Conservation (phyloP, 257 asterid genomes). For the Solanum habrochaites region DNA sequence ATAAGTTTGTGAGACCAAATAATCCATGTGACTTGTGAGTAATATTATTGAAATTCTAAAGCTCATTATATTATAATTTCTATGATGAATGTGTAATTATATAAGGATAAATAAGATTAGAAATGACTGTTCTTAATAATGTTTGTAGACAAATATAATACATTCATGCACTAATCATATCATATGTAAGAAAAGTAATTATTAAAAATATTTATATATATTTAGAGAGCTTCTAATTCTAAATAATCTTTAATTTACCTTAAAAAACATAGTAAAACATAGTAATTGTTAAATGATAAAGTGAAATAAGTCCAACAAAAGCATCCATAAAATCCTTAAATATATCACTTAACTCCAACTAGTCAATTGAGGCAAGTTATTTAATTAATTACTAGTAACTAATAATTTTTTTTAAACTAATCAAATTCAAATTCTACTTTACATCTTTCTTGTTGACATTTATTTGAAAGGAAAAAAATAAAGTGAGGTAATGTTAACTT, state of each 20-base stretch:
- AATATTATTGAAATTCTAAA: not conserved
- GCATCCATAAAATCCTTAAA: not conserved
- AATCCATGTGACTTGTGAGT: not conserved
- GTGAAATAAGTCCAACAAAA: not conserved
- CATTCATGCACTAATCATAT: too few species aligned
- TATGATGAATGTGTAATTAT: too few species aligned
- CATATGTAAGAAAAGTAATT: too few species aligned
- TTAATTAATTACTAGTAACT: not conserved
- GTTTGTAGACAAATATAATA: too few species aligned
- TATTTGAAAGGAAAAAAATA: not conserved
- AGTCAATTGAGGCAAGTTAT: not conserved
- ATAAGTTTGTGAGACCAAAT: not conserved
- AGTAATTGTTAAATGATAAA: not conserved
- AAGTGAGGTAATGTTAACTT: not conserved
- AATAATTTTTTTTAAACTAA: not conserved
- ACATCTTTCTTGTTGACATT: not conserved
- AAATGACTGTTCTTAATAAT: too few species aligned
- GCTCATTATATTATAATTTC: not conserved
- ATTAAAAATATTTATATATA: too few species aligned
- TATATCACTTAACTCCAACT: not conserved
- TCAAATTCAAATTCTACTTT: not conserved
- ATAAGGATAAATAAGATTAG: too few species aligned
- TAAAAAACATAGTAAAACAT: too few species aligned
- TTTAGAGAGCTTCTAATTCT: not conserved
- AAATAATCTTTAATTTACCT: not conserved